phyloP scores from a whole-genome alignment of 192 early-diverging fungal genomes.

The Backusella circina region DNA sequence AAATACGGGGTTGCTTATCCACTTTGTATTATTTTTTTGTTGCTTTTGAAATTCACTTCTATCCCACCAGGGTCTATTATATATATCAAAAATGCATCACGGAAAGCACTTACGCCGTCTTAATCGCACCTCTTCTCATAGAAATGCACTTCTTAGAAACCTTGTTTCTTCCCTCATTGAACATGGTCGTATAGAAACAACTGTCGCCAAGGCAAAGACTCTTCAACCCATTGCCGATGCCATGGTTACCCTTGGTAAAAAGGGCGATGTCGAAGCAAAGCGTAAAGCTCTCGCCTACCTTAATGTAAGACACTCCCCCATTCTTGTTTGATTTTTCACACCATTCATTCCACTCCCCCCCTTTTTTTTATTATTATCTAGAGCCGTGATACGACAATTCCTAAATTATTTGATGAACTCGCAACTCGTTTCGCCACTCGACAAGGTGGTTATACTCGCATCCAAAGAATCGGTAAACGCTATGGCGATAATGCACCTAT shows the following conservation, averaged over 20 bases:
- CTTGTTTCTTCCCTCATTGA: slow-evolving; percentile 81
- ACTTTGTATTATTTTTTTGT: background rate
- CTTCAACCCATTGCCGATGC: slow-evolving; percentile 81
- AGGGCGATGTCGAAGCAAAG: slow-evolving; percentile 58
- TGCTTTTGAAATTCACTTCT: background rate
- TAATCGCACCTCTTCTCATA: slow-evolving; percentile 60
- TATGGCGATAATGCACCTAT: slow-evolving; percentile 82
- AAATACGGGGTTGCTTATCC: background rate
- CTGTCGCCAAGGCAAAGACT: slow-evolving; percentile 88
- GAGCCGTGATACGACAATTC: slow-evolving; percentile 68
- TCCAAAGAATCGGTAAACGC: slow-evolving; percentile 74
- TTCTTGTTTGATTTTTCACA: too few species aligned
- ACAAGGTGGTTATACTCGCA: slow-evolving; percentile 86
- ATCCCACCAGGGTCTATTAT: background rate
- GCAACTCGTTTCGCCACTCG: slow-evolving; percentile 79
- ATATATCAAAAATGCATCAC: slow-evolving; percentile 49
- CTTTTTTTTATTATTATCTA: slow-evolving; percentile 29
- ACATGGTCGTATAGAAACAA: slow-evolving; percentile 91
- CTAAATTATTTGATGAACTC: slow-evolving; percentile 78
- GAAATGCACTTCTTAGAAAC: slow-evolving; percentile 79
- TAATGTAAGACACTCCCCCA: slow-evolving; percentile 45
- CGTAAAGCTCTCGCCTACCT: slow-evolving; percentile 54
- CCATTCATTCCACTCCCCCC: too few species aligned
- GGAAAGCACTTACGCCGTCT: slow-evolving; percentile 57
- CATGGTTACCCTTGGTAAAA: slow-evolving; percentile 85